Conservation (phyloP, 371 early-diverging fungal species). For the Lichtheimia ornata region DNA sequence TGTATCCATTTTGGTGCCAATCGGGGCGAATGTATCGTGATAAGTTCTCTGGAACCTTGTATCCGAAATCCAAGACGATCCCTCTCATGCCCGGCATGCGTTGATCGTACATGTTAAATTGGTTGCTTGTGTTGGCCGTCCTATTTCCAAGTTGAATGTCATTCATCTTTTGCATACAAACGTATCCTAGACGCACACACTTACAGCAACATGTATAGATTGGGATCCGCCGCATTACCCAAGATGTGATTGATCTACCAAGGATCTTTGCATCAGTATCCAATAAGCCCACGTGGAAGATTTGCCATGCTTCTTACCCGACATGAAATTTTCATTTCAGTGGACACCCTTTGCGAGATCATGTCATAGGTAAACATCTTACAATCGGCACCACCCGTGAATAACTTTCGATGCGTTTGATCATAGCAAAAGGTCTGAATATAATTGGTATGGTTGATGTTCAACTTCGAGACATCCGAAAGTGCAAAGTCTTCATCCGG, state of each 20-base stretch:
- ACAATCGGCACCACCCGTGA: constrained; percentile 36
- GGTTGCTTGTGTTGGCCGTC: constrained; percentile 21
- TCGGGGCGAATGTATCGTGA: constrained; percentile 39
- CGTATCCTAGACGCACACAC: not conserved
- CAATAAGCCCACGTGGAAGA: not conserved
- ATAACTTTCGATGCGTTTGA: constrained; percentile 16
- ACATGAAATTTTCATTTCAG: constrained; percentile 11
- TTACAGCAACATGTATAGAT: constrained; percentile 24
- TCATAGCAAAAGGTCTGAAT: constrained; percentile 28
- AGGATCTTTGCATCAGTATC: too few relatives aligned
- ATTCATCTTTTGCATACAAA: too few relatives aligned
- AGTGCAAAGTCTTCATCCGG: constrained; percentile 13
- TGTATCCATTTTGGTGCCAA: constrained; percentile 42
- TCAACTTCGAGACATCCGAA: constrained; percentile 11
- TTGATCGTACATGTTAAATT: constrained; percentile 32
- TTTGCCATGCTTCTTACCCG: constrained; percentile 6
- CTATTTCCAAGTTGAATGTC: constrained; percentile 7
- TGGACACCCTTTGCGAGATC: constrained; percentile 5
- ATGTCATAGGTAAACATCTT: constrained; percentile 27
- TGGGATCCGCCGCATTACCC: constrained; percentile 17
- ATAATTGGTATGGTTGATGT: constrained; percentile 28
- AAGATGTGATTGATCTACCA: constrained; percentile 27
- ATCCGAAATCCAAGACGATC: constrained; percentile 33
- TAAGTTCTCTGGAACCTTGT: constrained; percentile 28
- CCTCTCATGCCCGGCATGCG: constrained; percentile 20